These are phyloP conservation scores for Rhizopus microsporus DNA, from an alignment of 371 early-diverging fungal genomes.

Conservation along the genomic window DNA sequence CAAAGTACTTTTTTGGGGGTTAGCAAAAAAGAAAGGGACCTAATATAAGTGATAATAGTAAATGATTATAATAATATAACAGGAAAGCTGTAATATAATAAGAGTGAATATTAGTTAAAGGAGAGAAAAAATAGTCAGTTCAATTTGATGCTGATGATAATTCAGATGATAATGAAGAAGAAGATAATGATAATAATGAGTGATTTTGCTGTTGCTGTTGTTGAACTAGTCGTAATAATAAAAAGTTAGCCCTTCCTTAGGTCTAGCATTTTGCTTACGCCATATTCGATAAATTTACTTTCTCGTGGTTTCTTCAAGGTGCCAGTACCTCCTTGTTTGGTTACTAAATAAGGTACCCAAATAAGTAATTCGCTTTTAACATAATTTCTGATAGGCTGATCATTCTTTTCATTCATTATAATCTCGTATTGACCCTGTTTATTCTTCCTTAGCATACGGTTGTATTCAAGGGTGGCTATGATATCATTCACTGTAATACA, in stretches of 20 bases:
- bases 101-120: too few relatives aligned
- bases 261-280: too few relatives aligned
- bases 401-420: background rate
- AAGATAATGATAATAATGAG: background rate
- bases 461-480: conserved; percentile 67
- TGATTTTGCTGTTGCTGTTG: background rate
- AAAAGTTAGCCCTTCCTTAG: background rate
- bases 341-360: conserved; percentile 25
- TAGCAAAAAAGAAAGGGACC: conserved; percentile 92
- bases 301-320: conserved; percentile 25
- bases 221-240: background rate
- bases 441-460: conserved; percentile 41
- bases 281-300: background rate
- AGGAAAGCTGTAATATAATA: too few relatives aligned
- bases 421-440: conserved; percentile 14
- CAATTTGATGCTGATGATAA: background rate
- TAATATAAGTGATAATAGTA: conserved; percentile 57
- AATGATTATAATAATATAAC: too few relatives aligned
- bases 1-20: background rate
- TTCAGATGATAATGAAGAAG: background rate
- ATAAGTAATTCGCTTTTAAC: conserved; percentile 18
- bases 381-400: background rate
- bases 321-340: conserved; percentile 23
- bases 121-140: too few relatives aligned
- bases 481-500: conserved; percentile 76